Base-by-base conservation (phyloP, 768 basidiomycete genomes). In the Boletus rubescentipes region DNA sequence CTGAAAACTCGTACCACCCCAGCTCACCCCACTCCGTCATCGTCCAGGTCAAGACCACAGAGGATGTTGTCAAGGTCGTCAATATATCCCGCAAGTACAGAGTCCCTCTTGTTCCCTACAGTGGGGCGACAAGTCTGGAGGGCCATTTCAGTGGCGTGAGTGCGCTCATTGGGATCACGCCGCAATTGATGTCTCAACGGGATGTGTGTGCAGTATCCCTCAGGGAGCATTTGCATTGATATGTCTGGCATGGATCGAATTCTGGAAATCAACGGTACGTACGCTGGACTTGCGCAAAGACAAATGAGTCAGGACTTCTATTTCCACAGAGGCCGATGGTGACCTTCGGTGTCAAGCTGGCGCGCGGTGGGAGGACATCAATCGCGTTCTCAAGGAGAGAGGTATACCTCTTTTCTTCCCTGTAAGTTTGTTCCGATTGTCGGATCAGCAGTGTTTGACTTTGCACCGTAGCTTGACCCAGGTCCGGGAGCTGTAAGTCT, bases 391-490 rank as follows among this genome's bases (percentile, higher is more conserved):
- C 30, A 83, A 82, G 59, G 80, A 84, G 9, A 78, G 82, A 59
- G 85, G 79, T 0, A 85, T 91, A 48, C 84, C 88, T 1, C 72
- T 95, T 9, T 94, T 96, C 75, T 95, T 96, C 66, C 93, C 93
- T 9, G 87, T 93, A 59, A 66, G 82, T 61, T 10, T 16, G 5
- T 26, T 31, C 32, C 8, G 1, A 18, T 20, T n/a, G 41, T 23
- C 20, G 11, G 11, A 18, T 38, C 5, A 14, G 14, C 21, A 20
- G 16, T 29, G 31, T 38, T 31, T 47, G 41, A 36, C 37, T 42
- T 48, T n/a, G 20, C 20, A 39, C 49, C 18, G 50, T 29, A 89
- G 87, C 73, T 88, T 53, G 87, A 88, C 64, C 87, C 87, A 20
- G 86, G 83, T 43, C 85, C 85, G 35, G 86, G 83, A 53, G 84